Conservation (phyloP, 1,139 yeast genomes). For the Sugiyamaella grinbergsii region DNA sequence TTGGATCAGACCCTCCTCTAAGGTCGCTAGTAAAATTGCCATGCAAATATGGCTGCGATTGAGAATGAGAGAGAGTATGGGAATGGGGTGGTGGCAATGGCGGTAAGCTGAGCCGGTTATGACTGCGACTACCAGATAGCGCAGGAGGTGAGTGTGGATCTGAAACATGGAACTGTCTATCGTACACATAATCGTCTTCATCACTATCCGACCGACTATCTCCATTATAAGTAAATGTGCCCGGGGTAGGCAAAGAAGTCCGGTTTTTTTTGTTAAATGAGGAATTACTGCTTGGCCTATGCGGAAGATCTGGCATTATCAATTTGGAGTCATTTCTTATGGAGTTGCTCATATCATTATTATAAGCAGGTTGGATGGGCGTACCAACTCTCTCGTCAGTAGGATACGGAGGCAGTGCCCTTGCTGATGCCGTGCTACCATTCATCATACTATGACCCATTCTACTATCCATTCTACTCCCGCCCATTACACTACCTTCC, state of each 20-base stretch:
- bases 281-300: slow-evolving; percentile 6
- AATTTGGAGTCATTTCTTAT: not conserved
- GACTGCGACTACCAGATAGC: not conserved
- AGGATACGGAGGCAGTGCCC: slow-evolving; percentile 20
- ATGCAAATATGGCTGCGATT: not conserved
- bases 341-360: not conserved
- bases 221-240: slow-evolving; percentile 6
- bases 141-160: not conserved
- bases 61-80: not conserved
- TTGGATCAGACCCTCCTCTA: not conserved
- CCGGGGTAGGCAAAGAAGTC: slow-evolving; percentile 4
- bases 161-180: slow-evolving; percentile 6
- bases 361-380: not conserved
- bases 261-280: not conserved
- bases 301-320: slow-evolving; percentile 14
- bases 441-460: not conserved
- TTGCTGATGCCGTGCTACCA: slow-evolving; percentile 1
- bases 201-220: not conserved
- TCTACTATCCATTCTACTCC: not conserved
- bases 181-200: slow-evolving; percentile 3
- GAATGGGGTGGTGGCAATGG: slow-evolving; percentile 15
- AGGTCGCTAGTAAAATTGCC: not conserved
- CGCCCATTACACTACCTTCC: not conserved
- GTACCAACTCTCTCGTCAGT: slow-evolving; percentile 3
- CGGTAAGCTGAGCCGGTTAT: slow-evolving; percentile 6